These are phyloP conservation scores for Sicyos edulis DNA, from an alignment of 306 rosid genomes.

Conservation along the genomic window DNA sequence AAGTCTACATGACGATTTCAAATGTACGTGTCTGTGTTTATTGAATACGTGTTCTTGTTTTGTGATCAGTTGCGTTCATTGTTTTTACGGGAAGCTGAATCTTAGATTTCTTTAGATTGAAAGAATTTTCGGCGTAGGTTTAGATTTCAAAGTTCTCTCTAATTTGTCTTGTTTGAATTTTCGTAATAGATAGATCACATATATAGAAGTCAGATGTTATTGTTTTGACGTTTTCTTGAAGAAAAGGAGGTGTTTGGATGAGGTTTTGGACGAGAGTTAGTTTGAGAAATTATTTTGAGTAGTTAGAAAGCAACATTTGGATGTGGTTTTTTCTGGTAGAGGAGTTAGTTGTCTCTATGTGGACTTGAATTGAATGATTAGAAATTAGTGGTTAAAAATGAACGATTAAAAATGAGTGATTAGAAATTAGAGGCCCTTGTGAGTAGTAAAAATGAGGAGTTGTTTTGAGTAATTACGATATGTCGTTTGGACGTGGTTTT, in stretches of 20 bases:
- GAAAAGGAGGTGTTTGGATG: not conserved
- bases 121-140: not conserved
- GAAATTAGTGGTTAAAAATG: no score
- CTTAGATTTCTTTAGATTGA: not conserved
- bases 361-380: no score
- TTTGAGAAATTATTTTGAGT: no score
- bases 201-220: not conserved
- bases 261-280: no score
- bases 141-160: not conserved
- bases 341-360: no score
- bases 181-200: not conserved
- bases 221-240: not conserved
- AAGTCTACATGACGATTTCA: not conserved
- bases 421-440: no score
- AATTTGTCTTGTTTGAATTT: not conserved
- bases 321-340: no score
- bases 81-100: not conserved
- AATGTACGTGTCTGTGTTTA: not conserved
- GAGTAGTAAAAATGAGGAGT: no score
- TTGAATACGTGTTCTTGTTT: not conserved
- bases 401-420: no score
- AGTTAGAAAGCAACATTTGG: no score
- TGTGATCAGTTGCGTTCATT: not conserved
- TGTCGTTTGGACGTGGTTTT: no score
- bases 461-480: no score